Conservation (phyloP, 352 stramenopile genomes). For the Pythium chondricola region DNA sequence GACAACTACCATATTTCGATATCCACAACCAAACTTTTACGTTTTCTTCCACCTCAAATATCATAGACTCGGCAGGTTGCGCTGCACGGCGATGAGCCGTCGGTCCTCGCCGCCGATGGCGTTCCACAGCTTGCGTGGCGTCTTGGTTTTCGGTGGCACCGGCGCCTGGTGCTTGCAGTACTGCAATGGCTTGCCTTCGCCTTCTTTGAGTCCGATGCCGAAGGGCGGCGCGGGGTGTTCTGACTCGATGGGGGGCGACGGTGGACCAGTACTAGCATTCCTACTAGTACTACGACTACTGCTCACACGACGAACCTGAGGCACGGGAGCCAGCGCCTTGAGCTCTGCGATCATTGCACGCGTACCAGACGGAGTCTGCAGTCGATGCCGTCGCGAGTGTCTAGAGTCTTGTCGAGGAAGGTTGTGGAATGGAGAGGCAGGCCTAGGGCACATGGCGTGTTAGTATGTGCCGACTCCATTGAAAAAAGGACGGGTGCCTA, state of each 20-base stretch:
- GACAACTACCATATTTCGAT: too few species aligned
- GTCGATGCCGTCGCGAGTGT: not conserved
- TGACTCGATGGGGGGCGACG: not conserved
- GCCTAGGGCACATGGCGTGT: too few species aligned
- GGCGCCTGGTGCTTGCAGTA: conserved; percentile 59
- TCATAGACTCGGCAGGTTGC: conserved; percentile 27
- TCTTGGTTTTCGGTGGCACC: conserved; percentile 49
- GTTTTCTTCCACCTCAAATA: not conserved
- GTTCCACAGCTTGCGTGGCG: conserved; percentile 69
- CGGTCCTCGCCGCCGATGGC: conserved; percentile 69
- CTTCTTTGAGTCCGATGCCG: conserved; percentile 13
- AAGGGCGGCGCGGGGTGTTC: conserved; percentile 1
- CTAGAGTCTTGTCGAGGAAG: not conserved
- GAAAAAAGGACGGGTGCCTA: not conserved
- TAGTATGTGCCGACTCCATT: too few species aligned
- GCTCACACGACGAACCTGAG: not conserved
- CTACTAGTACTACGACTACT: too few species aligned
- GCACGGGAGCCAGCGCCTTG: conserved; percentile 5
- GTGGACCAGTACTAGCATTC: too few species aligned
- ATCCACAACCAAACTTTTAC: too few species aligned
- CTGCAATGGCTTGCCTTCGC: conserved; percentile 19
- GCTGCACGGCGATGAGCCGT: conserved; percentile 59
- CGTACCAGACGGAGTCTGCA: conserved; percentile 1
- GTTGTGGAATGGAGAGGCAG: conserved; percentile 7
- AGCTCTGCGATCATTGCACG: conserved; percentile 15